A percentile compares a stretch with the other conserved stretches of the same genome.
phyloP scores from a whole-genome alignment of 768 basidiomycete genomes.

The Daedalea quercina region DNA sequence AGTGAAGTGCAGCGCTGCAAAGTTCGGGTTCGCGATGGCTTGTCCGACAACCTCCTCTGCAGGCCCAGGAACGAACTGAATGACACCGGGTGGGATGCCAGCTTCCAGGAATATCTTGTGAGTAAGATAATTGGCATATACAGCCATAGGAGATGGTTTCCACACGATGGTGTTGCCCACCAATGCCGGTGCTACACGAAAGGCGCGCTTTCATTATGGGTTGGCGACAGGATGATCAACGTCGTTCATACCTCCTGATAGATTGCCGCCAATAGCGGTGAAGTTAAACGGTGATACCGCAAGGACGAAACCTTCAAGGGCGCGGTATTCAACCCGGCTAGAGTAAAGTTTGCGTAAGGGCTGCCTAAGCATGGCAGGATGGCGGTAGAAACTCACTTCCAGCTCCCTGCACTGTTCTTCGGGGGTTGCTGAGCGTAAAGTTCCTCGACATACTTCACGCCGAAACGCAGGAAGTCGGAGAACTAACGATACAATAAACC shows the following conservation, averaged over 20 bases:
- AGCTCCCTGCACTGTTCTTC: conserved; percentile 78
- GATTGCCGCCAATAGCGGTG: conserved; percentile 96
- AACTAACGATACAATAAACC: conserved; percentile 35
- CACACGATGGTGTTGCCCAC: conserved; percentile 94
- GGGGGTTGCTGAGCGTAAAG: conserved; percentile 87
- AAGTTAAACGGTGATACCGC: conserved; percentile 99
- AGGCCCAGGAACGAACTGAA: conserved; percentile 94
- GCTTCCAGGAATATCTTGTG: conserved; percentile 91
- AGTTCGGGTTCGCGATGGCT: conserved; percentile 69
- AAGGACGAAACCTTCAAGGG: conserved; percentile 97
- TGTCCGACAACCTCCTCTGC: conserved; percentile 81
- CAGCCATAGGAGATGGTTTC: conserved; percentile 96
- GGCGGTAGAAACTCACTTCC: conserved; percentile 77
- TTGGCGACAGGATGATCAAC: neutral
- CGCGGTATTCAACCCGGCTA: conserved; percentile 92
- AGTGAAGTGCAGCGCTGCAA: conserved; percentile 93
- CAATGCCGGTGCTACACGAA: conserved; percentile 67
- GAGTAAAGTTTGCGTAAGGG: neutral
- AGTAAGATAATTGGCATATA: conserved; percentile 90
- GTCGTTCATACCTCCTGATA: conserved; percentile 53
- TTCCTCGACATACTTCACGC: conserved; percentile 95
- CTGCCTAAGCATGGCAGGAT: too few species aligned
- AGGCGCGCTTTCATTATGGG: neutral
- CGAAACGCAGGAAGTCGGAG: conserved; percentile 91
- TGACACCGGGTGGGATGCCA: conserved; percentile 88